These are phyloP conservation scores for Nitzschia palea DNA, from an alignment of 108 stramenopile genomes.

Conservation along the genomic window DNA sequence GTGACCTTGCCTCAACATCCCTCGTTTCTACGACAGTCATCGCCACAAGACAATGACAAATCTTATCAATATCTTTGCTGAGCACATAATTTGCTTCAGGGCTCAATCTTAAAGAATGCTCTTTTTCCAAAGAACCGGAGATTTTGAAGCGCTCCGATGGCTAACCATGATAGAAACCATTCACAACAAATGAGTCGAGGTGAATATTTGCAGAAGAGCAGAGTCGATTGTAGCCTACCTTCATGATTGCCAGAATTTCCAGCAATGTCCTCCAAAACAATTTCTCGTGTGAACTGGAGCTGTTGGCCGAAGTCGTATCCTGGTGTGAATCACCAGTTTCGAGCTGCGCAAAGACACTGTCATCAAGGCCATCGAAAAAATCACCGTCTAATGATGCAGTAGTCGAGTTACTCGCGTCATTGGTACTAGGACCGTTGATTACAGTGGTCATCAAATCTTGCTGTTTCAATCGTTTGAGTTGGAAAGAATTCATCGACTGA, in stretches of 20 bases:
- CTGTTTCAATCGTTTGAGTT: neutral
- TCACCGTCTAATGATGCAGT: too few relatives aligned
- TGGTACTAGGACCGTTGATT: neutral
- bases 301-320: too few relatives aligned
- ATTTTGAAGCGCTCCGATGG: constrained; percentile 27
- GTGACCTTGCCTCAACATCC: neutral
- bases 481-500: constrained; percentile 7
- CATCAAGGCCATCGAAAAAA: neutral
- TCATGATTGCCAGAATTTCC: constrained; percentile 12
- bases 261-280: constrained; percentile 8
- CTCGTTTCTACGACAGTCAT: neutral
- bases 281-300: neutral
- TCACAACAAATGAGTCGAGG: neutral
- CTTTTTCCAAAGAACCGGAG: neutral
- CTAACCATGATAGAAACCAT: constrained; percentile 10
- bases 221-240: constrained; percentile 15
- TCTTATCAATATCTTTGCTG: constrained; percentile 9
- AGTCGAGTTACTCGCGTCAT: neutral
- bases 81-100: constrained; percentile 19
- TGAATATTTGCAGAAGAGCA: too few relatives aligned
- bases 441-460: too few relatives aligned
- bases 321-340: neutral
- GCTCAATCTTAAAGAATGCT: constrained; percentile 5
- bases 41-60: constrained; percentile 28
- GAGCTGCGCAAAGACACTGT: neutral